These are phyloP conservation scores for Podospora appendiculata DNA, from an alignment of 495 filamentous ascomycete species.

Conservation along the genomic window DNA sequence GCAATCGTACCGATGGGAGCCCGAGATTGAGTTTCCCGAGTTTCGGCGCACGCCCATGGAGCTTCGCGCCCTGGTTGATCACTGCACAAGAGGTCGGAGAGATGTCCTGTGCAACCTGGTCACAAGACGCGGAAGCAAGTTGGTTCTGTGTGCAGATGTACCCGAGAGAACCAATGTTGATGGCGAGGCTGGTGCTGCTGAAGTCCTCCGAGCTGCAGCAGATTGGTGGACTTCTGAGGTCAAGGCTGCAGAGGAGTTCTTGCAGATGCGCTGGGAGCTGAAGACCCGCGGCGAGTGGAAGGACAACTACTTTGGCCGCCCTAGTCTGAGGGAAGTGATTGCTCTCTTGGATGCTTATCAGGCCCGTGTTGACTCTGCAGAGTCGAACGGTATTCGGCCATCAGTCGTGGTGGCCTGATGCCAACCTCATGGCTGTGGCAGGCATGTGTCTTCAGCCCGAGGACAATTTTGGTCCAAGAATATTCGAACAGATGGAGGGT, in stretches of 20 bases:
- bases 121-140: constrained; percentile 26
- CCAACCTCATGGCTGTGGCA: too few relatives aligned
- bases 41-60: constrained; percentile 28
- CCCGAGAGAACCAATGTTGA: neutral
- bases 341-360: neutral
- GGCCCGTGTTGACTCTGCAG: too few relatives aligned
- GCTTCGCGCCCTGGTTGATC: constrained; percentile 32
- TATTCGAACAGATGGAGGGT: too few relatives aligned
- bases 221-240: constrained; percentile 36
- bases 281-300: constrained; percentile 29
- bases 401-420: too few relatives aligned
- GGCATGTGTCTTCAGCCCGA: too few relatives aligned
- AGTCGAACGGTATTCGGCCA: too few relatives aligned
- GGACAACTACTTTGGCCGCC: constrained; percentile 34
- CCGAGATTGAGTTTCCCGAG: constrained; percentile 39
- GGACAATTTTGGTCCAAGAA: too few relatives aligned
- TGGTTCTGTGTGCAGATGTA: constrained; percentile 19
- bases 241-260: constrained; percentile 29
- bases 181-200: constrained; percentile 13
- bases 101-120: constrained; percentile 25
- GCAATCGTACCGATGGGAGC: constrained; percentile 40
- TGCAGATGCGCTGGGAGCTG: constrained; percentile 20
- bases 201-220: constrained; percentile 24
- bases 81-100: constrained; percentile 36
- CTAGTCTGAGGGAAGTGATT: constrained; percentile 27